A percentile compares a stretch with the other conserved stretches of the same genome.
phyloP scores from a whole-genome alignment of 2,329 filamentous ascomycete genomes.

The Remersonia thermophila region DNA sequence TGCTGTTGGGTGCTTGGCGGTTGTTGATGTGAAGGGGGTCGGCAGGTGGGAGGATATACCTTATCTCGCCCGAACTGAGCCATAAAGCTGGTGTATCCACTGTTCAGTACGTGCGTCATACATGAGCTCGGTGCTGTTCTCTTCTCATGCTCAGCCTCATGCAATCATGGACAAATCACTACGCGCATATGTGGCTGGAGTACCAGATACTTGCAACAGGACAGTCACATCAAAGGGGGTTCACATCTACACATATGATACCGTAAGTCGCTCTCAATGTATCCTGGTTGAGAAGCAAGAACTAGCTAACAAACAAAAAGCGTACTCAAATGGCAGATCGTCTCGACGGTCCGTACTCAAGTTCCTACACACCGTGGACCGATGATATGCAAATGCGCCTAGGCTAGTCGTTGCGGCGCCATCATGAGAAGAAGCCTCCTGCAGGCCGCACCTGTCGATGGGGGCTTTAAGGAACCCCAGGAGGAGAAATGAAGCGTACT shows the following conservation, averaged over 20 bases:
- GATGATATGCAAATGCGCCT: constrained; percentile 6
- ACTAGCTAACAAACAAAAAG: too few relatives aligned
- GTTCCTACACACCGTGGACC: constrained; percentile 4
- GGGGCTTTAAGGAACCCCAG: not conserved
- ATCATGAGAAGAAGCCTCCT: not conserved
- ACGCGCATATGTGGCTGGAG: too few relatives aligned
- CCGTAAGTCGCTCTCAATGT: too few relatives aligned
- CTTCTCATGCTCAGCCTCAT: too few relatives aligned
- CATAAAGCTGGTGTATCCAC: too few relatives aligned
- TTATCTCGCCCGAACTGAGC: not conserved
- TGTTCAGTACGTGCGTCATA: too few relatives aligned
- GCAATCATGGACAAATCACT: too few relatives aligned
- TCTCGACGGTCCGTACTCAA: constrained; percentile 3
- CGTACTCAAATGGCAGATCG: constrained; percentile 1
- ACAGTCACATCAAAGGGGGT: too few relatives aligned
- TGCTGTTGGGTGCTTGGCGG: constrained; percentile 58
- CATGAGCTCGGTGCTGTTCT: too few relatives aligned
- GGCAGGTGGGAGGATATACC: not conserved
- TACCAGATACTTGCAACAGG: too few relatives aligned
- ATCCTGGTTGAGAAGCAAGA: constrained; percentile 1
- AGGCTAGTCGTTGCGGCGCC: constrained; percentile 1
- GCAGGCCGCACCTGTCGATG: too few relatives aligned
- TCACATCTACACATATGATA: too few relatives aligned
- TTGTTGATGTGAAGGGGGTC: constrained; percentile 44
- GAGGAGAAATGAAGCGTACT: not conserved